phyloP scores from a whole-genome alignment of 2,329 filamentous ascomycete genomes.

The Anthostomella pinea region DNA sequence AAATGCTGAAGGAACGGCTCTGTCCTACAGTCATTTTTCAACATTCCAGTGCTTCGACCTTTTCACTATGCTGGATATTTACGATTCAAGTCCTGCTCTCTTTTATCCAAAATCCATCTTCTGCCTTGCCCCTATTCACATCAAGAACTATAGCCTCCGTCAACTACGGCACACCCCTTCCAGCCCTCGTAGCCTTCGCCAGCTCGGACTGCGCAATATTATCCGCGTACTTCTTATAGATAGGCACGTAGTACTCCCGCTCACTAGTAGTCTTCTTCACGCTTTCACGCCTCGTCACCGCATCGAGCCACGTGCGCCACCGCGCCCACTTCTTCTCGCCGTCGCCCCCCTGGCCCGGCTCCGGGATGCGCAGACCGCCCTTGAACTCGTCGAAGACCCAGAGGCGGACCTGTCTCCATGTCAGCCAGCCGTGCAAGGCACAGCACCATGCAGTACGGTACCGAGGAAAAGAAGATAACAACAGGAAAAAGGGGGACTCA shows the following conservation, averaged over 20 bases:
- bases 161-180: conserved; percentile 52
- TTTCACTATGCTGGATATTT: too few relatives aligned
- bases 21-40: too few relatives aligned
- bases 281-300: conserved; percentile 46
- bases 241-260: conserved; percentile 50
- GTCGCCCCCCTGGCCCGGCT: conserved; percentile 42
- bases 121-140: too few relatives aligned
- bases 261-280: conserved; percentile 54
- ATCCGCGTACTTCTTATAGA: conserved; percentile 48
- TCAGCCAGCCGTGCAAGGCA: not conserved
- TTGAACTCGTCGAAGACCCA: conserved; percentile 62
- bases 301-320: conserved; percentile 51
- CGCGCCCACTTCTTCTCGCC: conserved; percentile 50
- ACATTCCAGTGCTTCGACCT: too few relatives aligned
- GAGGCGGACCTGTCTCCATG: conserved; percentile 33
- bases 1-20: too few relatives aligned
- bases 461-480: not conserved
- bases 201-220: conserved; percentile 42
- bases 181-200: conserved; percentile 44
- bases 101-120: too few relatives aligned
- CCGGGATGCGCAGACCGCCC: conserved; percentile 49
- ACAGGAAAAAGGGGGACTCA: conserved; percentile 15
- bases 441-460: not conserved
- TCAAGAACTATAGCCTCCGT: too few relatives aligned
- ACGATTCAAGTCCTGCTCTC: too few relatives aligned